Base-by-base conservation (phyloP, 2,329 filamentous ascomycete genomes). In the Pleoardoris graminearum region DNA sequence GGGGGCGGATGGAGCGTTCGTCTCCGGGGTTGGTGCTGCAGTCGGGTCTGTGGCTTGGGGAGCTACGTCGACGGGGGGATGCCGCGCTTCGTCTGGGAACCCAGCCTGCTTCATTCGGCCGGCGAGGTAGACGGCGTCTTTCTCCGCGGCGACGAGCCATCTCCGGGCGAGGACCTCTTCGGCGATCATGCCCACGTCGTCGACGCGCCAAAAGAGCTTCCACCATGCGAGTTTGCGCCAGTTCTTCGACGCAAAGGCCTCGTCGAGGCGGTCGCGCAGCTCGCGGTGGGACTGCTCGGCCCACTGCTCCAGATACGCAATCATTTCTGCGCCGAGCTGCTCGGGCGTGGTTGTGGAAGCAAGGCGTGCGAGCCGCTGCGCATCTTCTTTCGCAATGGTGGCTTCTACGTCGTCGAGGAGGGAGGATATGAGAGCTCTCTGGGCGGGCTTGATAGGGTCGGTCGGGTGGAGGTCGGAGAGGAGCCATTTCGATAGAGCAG, bases 141-240 rank as follows among this genome's bases (percentile, higher is more conserved):
- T 86, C 72, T 97, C 92, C 0, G 92, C 87, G 3, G 82, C 82
- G 0, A 86, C 83, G 3, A 99, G 81, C 77, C 95, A 97, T 6
- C 83, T 81, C 58, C 86, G 85, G 54, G 84, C 82, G 3, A 97
- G 78, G 54, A 97, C 87, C 61, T 94, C 89, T 1, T 85, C 84
- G 2, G 89, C 86, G 49, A 96, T 85, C 81, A 93, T 88, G 2
- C 85, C 85, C 10, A 97, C 90, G 65, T 97, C 93, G 68, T 97
- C 93, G 21, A 94, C 91, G 17, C 91, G 85, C 91, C 91, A 96
- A 69, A 96, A 91, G 0, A 97, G 81, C 71, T 96, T 96, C 88
- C 91, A 97, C 92, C 93, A 97, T 14, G 86, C 82, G 3, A 96
- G 79, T 57, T 89, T 87, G 22, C 85, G 83, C 93, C 93, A 97